phyloP scores from a whole-genome alignment of 2,329 filamentous ascomycete species.

The Talaromyces sp. region DNA sequence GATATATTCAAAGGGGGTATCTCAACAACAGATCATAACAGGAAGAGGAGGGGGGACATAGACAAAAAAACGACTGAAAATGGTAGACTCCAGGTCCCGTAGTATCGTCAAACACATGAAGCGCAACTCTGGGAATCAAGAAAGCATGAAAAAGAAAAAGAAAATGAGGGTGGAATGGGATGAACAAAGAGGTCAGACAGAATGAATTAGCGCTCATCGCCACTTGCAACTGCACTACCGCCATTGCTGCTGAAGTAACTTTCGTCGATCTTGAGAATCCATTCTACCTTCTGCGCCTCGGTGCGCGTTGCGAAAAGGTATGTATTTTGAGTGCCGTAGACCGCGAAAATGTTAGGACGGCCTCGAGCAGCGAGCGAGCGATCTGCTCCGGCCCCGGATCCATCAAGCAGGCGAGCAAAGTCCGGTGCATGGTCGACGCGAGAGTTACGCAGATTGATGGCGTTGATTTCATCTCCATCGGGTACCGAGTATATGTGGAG shows the following conservation, averaged over 20 bases:
- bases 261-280: constrained; percentile 94
- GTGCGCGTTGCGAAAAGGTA: constrained; percentile 90
- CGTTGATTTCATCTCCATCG: constrained; percentile 86
- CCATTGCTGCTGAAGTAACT: constrained; percentile 59
- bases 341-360: constrained; percentile 79
- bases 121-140: constrained; percentile 1
- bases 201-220: constrained; percentile 22
- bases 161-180: neutral
- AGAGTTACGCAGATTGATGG: constrained; percentile 85
- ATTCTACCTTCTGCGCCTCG: constrained; percentile 92
- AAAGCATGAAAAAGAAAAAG: constrained; percentile 9
- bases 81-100: constrained; percentile 24
- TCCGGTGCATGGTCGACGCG: constrained; percentile 92
- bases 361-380: constrained; percentile 43
- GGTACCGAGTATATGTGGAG: constrained; percentile 84
- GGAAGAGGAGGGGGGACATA: constrained; percentile 8
- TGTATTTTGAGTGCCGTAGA: constrained; percentile 92
- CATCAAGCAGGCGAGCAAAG: constrained; percentile 74
- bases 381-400: constrained; percentile 42
- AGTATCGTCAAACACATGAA: constrained; percentile 28
- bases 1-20: constrained; percentile 43
- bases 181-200: neutral
- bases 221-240: constrained; percentile 28
- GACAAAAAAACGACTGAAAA: constrained; percentile 14
- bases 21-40: constrained; percentile 37